Evolutionary conservation across 2,329 filamentous ascomycete species (phyloP).

Genomic region (Stemphylium lycopersici): DNA sequence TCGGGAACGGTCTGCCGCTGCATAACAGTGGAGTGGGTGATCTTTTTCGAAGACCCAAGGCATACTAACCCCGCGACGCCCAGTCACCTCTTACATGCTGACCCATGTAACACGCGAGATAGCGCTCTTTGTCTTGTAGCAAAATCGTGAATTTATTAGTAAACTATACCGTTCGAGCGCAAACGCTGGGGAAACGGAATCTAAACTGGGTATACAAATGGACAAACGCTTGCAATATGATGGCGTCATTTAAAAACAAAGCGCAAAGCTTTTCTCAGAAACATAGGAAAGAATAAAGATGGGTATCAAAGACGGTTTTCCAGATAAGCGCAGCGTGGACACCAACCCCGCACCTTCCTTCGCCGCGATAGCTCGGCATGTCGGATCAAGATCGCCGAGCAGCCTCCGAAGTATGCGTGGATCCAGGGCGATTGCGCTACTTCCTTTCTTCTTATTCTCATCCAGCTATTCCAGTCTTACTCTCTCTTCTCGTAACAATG

Average conservation of each 20-base stretch:
- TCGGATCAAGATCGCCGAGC: constrained; percentile 5
- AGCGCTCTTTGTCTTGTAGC: no score
- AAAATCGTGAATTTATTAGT: constrained; percentile 8
- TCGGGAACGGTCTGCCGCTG: constrained; percentile 19
- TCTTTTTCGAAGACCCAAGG: constrained; percentile 13
- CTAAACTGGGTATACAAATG: constrained; percentile 10
- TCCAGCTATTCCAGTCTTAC: neutral
- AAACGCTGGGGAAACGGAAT: neutral
- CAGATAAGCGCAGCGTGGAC: neutral
- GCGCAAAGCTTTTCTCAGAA: constrained; percentile 3
- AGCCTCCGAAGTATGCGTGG: constrained; percentile 11
- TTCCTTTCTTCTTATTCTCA: neutral
- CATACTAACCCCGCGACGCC: constrained; percentile 6
- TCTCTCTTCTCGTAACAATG: constrained; percentile 5
- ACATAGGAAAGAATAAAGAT: constrained; percentile 11
- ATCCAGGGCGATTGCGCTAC: neutral
- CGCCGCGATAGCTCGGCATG: constrained; percentile 3
- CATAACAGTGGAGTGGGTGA: constrained; percentile 12
- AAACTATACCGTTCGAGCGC: neutral
- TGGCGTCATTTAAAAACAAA: neutral
- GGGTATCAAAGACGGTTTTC: constrained; percentile 13
- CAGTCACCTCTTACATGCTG: neutral
- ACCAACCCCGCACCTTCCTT: constrained; percentile 16
- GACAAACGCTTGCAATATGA: constrained; percentile 3
- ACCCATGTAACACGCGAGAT: no score